Conservation (phyloP, 2,329 filamentous ascomycete genomes). For the Davidsoniella virescens region DNA sequence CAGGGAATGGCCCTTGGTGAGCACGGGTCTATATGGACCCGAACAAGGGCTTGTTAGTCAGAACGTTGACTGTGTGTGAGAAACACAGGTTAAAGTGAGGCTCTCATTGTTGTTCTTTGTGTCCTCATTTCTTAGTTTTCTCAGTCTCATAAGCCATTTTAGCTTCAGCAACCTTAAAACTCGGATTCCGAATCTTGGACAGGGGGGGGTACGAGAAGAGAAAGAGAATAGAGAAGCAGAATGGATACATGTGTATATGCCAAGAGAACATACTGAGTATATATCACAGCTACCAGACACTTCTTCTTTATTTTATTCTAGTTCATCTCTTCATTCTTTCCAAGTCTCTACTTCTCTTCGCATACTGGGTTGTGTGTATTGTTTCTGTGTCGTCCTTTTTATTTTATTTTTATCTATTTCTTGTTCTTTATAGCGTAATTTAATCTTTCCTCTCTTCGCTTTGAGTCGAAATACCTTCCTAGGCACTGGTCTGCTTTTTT, state of each 20-base stretch:
- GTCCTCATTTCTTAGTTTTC: too few species aligned
- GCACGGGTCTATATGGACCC: too few species aligned
- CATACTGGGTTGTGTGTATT: slow-evolving; percentile 12
- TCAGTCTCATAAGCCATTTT: background rate
- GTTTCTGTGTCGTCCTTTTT: slow-evolving; percentile 16
- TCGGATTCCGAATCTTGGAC: background rate
- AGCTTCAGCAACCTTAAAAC: background rate
- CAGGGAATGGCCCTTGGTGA: too few species aligned
- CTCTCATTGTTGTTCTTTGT: too few species aligned
- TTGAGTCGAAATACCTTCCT: slow-evolving; percentile 18
- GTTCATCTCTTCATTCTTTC: slow-evolving; percentile 13
- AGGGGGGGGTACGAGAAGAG: background rate
- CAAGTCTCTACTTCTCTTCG: slow-evolving; percentile 13
- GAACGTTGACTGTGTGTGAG: too few species aligned
- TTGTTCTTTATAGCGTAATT: slow-evolving; percentile 8
- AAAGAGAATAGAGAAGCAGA: too few species aligned
- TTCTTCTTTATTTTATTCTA: slow-evolving; percentile 4
- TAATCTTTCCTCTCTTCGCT: slow-evolving; percentile 13
- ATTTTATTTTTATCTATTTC: slow-evolving; percentile 15
- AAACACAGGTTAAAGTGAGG: too few species aligned
- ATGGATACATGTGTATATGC: too few species aligned
- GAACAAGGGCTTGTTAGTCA: too few species aligned
- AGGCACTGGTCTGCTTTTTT: slow-evolving; percentile 36
- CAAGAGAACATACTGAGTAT: background rate
- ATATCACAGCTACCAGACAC: background rate